Conservation (phyloP, 345 rosid species). For the Trapa incisa region DNA sequence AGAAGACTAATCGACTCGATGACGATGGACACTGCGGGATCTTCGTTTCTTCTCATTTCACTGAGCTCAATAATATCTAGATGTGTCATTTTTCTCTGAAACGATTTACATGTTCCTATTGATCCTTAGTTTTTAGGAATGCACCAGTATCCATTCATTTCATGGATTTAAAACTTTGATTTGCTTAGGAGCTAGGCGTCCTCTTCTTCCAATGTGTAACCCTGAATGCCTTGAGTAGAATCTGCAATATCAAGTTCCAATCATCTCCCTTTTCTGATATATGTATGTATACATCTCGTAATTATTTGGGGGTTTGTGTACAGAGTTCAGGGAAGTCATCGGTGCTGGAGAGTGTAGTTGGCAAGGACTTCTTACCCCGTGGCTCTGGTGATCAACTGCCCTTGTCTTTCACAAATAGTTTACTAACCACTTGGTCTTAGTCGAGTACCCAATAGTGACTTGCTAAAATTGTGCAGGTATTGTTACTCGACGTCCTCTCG, state of each 20-base stretch:
- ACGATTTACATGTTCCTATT: neutral
- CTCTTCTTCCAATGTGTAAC: neutral
- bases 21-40: too few relatives aligned
- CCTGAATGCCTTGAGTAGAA: neutral
- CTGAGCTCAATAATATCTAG: neutral
- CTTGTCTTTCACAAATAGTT: neutral
- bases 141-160: neutral
- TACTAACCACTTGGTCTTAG: neutral
- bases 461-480: constrained; percentile 45
- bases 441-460: neutral
- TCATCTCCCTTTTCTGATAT: neutral
- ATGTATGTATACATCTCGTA: neutral
- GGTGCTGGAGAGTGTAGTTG: neutral
- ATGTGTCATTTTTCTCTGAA: neutral
- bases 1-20: too few relatives aligned
- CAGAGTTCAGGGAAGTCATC: neutral
- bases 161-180: too few relatives aligned
- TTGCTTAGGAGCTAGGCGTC: neutral
- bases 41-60: neutral
- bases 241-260: neutral
- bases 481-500: constrained; percentile 96
- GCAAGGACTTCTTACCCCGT: neutral
- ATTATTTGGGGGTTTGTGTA: constrained; percentile 4
- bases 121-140: neutral
- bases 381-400: neutral